Base-by-base conservation (phyloP, 2,329 filamentous ascomycete species). In the Fusarium anguioides region DNA sequence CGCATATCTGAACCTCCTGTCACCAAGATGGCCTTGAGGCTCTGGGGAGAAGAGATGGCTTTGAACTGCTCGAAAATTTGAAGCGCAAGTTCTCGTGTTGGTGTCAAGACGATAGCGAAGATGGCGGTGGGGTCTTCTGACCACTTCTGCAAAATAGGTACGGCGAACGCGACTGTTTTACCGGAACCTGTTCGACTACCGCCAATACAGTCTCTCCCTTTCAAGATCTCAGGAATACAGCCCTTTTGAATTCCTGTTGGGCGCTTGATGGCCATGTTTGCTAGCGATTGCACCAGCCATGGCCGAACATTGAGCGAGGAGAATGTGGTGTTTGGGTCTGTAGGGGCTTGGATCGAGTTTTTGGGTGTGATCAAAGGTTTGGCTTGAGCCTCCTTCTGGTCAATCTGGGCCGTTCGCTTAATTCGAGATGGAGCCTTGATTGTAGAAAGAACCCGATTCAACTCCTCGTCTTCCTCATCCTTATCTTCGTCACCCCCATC, bases 41-140 rank as follows among this genome's bases (percentile, higher is more conserved):
- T 91, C 74, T 97, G 93, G 0, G 92, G 91, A 6, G 94, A 89
- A 4, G 93, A 95, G 54, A 99, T 93, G 15, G 96, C 96, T 75
- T 93, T 93, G 81, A 98, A 90, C 78, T 99, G 96, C 80, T 99
- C 96, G 77, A 91, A 96, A 47, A 99, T 97, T 76, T 99, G 96
- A 21, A 98, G 86, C 6, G 96, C 96, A 59, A 99, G 87, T 81
- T 99, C 96, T 72, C 91, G 87, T 8, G 93, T 97, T 20, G 94
- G 94, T 10, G 96, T 99, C 74, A 99, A 81, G 15, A 99, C 87
- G 8, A 99, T 82, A 3, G 89, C 95, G 78, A 93, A 99, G 72
- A 98, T 95, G 40, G 93, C 96, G 60, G 91, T 90, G 1, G 96
- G 96, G 80, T 99, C 94, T 75, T 94, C 87, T 4, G 95, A 89